Evolutionary conservation across 2,329 filamentous ascomycete species (phyloP).

Genomic region (Nannizziopsis arthrosporioides): DNA sequence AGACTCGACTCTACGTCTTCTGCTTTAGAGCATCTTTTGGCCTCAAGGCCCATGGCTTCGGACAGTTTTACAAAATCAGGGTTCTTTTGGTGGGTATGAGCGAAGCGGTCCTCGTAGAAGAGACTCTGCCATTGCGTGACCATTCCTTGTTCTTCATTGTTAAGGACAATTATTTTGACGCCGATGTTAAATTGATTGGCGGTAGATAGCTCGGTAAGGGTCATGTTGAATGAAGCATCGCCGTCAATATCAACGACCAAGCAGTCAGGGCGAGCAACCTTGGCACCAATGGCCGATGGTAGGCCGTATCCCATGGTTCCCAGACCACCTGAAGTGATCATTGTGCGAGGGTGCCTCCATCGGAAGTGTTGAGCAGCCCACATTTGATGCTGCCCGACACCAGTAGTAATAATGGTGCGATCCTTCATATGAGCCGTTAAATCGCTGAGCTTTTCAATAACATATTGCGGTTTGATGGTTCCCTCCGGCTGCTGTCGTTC

Average conservation of each 20-base stretch:
- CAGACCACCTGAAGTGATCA: conserved; percentile 93
- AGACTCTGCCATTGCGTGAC: conserved; percentile 97
- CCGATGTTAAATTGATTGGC: conserved; percentile 93
- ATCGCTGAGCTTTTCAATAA: conserved; percentile 83
- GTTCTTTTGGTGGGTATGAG: conserved; percentile 88
- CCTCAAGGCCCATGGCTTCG: conserved; percentile 80
- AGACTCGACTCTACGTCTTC: conserved; percentile 66
- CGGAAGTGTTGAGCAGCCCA: conserved; percentile 96
- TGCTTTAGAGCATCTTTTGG: conserved; percentile 58
- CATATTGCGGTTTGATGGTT: conserved; percentile 83
- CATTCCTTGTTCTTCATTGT: conserved; percentile 98
- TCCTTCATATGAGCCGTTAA: conserved; percentile 70
- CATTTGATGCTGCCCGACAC: conserved; percentile 98
- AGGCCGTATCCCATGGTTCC: conserved; percentile 95
- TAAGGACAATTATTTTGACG: conserved; percentile 85
- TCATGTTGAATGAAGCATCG: conserved; percentile 99
- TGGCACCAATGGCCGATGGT: conserved; percentile 87
- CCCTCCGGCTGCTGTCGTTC: conserved; percentile 65
- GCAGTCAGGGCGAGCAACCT: conserved; percentile 69
- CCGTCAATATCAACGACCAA: conserved; percentile 94
- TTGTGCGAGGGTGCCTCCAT: conserved; percentile 80
- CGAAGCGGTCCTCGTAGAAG: conserved; percentile 87
- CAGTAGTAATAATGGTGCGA: conserved; percentile 77
- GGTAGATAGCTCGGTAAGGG: conserved; percentile 84
- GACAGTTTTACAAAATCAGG: conserved; percentile 92